phyloP scores from a whole-genome alignment of 306 rosid species.

The Dryas alaskensis region DNA sequence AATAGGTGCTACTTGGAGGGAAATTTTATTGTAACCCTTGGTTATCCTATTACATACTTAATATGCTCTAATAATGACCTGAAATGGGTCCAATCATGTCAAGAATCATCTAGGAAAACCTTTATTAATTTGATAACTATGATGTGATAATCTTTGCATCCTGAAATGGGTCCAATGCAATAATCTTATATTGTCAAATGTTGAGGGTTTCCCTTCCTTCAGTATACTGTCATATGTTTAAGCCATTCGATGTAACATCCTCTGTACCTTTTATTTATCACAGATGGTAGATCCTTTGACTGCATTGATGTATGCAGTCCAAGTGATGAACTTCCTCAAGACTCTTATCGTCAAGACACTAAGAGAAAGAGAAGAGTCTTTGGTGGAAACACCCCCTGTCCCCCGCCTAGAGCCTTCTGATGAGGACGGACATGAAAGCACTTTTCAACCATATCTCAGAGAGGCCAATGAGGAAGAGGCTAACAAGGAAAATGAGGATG shows the following conservation, averaged over 20 bases:
- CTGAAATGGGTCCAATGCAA: background rate
- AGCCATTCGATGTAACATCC: constrained; percentile 18
- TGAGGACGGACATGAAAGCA: constrained; percentile 63
- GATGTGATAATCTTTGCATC: constrained; percentile 1
- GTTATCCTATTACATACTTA: background rate
- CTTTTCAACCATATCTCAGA: constrained; percentile 37
- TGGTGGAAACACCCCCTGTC: constrained; percentile 50
- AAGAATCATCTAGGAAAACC: background rate
- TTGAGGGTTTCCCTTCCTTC: constrained; percentile 7
- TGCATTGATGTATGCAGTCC: constrained; percentile 95
- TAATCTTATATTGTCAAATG: background rate
- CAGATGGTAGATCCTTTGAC: constrained; percentile 99
- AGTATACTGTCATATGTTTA: background rate
- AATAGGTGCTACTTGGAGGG: background rate
- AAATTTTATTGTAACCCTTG: background rate
- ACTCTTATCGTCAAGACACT: constrained; percentile 74
- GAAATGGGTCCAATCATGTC: background rate
- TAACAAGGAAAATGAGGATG: constrained; percentile 46
- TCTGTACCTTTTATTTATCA: constrained; percentile 18
- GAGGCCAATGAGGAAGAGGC: constrained; percentile 32
- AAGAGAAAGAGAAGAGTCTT: constrained; percentile 71
- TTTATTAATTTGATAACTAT: background rate
- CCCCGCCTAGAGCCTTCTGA: constrained; percentile 57
- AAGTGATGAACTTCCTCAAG: constrained; percentile 96
- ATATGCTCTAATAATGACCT: background rate